Evolutionary conservation across 2,329 filamentous ascomycete genomes (phyloP), one percentile per base, ranked within the genome.

Genomic region (Westerdykella aurantiaca): DNA sequence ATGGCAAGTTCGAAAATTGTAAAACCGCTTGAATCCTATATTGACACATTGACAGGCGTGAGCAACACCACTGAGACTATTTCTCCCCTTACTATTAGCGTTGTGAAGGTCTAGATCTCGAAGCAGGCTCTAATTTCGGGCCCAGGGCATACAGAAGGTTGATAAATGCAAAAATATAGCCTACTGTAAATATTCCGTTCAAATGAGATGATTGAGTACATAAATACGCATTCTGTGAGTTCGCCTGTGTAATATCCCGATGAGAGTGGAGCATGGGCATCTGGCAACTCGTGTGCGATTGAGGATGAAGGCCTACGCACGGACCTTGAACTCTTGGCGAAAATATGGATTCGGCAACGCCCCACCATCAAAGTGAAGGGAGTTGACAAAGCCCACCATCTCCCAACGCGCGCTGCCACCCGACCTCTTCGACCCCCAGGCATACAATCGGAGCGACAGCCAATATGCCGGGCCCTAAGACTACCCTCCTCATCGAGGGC

Each of bases 401-500:
- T 6, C 47, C 50, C 42, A 43, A 43, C 40, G 29, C 46, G 18
- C 38, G 29, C 39, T 47, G 29, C 34, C 22, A 37, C 21, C 38
- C 43, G 37, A 25, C 25, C 25, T 9, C 18, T 29, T 44, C 43
- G 48, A 48, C 41, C 44, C 25, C 47, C 48, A 57, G 53, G 56
- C 56, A 56, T 47, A 49, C 46, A 39, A 41, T 34, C 31, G 52
- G 49, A 44, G 50, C 52, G 49, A 53, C 48, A 39, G 49, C 35
- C 61, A 68, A 48, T 57, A 83, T 83, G 80, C 77, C 79, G 52
- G 77, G 73, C 58, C 74, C 79, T 50, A 73, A 77, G 47, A 82
- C 75, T 55, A 81, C 80, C 62, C 77, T 82, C 58, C 74, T 83
- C 58, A 81, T 98, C 71, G 93, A 98, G 77, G 93, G 93, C 70